These are phyloP conservation scores for Prunus persica DNA, from an alignment of 306 rosid genomes.

Conservation along the genomic window Prunus_persica_NCBIv2 NC_034010.1:11891001-11891500, in stretches of 20 bases:
- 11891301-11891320: constrained; percentile 8
- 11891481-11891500: no score
- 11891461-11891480: no score
- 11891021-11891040: constrained; percentile 84
- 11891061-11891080: constrained; percentile 79
- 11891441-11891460: no score
- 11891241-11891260: constrained; percentile 65
- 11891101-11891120: constrained; percentile 82
- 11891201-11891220: constrained; percentile 78
- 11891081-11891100: constrained; percentile 92
- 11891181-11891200: constrained; percentile 58
- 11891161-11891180: constrained; percentile 91
- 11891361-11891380: not conserved
- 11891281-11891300: constrained; percentile 44
- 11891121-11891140: constrained; percentile 82
- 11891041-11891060: constrained; percentile 59
- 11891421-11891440: not conserved
- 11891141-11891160: constrained; percentile 83
- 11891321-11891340: not conserved
- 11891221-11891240: constrained; percentile 78
- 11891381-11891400: not conserved
- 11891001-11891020: constrained; percentile 68
- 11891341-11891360: not conserved
- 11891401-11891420: not conserved
- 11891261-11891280: constrained; percentile 63